Percentiles rank a stretch among this genome's conserved stretches.
Evolutionary conservation across 2,329 filamentous ascomycete genomes (phyloP).

Genomic region (Fusarium fracticaudum): DNA sequence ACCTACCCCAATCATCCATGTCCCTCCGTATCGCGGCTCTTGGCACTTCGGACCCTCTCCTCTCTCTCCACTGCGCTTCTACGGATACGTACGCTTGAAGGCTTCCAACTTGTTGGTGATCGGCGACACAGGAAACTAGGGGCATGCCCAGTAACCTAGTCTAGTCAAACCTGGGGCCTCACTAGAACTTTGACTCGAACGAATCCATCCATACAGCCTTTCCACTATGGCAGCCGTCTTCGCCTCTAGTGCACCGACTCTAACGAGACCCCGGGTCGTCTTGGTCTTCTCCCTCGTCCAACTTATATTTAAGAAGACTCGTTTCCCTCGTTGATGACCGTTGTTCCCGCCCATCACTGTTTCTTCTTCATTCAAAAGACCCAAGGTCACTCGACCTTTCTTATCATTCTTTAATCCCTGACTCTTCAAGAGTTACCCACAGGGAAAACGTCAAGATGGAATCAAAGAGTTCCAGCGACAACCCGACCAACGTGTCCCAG

Average conservation of each 20-base stretch:
- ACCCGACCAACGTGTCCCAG: slow-evolving; percentile 34
- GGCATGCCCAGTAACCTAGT: background rate
- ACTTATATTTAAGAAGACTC: slow-evolving; percentile 34
- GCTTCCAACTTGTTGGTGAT: slow-evolving; percentile 20
- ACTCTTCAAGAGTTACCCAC: slow-evolving; percentile 3
- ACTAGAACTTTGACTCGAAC: slow-evolving; percentile 8
- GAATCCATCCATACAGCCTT: background rate
- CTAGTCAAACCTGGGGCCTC: slow-evolving; percentile 3
- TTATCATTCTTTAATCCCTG: slow-evolving; percentile 16
- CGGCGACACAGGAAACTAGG: slow-evolving; percentile 23
- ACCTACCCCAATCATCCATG: slow-evolving; percentile 39
- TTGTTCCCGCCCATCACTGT: slow-evolving; percentile 9
- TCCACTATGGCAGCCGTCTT: slow-evolving; percentile 11
- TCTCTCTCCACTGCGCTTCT: slow-evolving; percentile 26
- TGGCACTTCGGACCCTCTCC: slow-evolving; percentile 24
- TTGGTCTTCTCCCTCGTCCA: slow-evolving; percentile 2
- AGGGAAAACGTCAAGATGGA: slow-evolving; percentile 32
- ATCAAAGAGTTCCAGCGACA: slow-evolving; percentile 32
- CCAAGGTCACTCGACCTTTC: slow-evolving; percentile 30
- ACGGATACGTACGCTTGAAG: background rate
- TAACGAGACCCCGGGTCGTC: slow-evolving; percentile 4
- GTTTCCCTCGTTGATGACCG: slow-evolving; percentile 5
- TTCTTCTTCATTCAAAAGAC: slow-evolving; percentile 17
- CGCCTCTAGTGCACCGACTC: background rate
- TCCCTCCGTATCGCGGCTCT: slow-evolving; percentile 36